phyloP scores from a whole-genome alignment of 495 filamentous ascomycete species.

The Cercophora newfieldiana region DNA sequence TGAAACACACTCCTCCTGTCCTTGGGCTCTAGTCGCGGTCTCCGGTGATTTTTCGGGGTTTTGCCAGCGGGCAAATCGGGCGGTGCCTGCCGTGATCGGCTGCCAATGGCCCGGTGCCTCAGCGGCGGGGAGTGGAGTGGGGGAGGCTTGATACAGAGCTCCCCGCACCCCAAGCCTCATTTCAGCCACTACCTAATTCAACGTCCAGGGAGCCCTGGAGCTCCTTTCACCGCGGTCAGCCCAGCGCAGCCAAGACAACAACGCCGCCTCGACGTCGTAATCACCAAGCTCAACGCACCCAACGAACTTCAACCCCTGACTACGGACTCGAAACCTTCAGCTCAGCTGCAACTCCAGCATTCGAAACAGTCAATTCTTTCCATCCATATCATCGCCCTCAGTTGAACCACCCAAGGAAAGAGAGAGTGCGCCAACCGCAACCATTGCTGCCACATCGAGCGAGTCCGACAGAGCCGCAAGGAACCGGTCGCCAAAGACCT shows the following conservation, averaged over 20 bases:
- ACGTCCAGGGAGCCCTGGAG: not conserved
- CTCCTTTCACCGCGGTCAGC: conserved; percentile 13
- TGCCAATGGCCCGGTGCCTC: not conserved
- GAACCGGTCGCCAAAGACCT: not conserved
- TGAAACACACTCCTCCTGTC: not conserved
- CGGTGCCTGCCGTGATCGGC: conserved; percentile 20
- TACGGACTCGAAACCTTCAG: too few relatives aligned
- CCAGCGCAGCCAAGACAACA: conserved; percentile 3
- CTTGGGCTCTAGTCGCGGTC: not conserved
- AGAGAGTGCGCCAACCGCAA: not conserved
- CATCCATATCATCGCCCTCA: not conserved
- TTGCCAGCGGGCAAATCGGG: not conserved
- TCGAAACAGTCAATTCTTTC: not conserved
- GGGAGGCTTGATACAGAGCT: conserved; percentile 3
- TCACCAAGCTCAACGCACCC: not conserved
- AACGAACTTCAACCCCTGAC: too few relatives aligned
- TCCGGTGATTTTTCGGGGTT: conserved; percentile 21
- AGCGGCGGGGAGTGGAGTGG: not conserved
- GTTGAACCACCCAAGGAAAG: not conserved
- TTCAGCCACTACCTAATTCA: not conserved
- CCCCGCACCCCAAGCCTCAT: conserved; percentile 18
- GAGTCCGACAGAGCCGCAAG: not conserved
- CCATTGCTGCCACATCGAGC: not conserved
- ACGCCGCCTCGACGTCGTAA: conserved; percentile 4
- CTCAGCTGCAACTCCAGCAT: not conserved